These are phyloP conservation scores for Brassica balearica DNA, from an alignment of 441 rosid genomes.

Conservation along the genomic window DNA sequence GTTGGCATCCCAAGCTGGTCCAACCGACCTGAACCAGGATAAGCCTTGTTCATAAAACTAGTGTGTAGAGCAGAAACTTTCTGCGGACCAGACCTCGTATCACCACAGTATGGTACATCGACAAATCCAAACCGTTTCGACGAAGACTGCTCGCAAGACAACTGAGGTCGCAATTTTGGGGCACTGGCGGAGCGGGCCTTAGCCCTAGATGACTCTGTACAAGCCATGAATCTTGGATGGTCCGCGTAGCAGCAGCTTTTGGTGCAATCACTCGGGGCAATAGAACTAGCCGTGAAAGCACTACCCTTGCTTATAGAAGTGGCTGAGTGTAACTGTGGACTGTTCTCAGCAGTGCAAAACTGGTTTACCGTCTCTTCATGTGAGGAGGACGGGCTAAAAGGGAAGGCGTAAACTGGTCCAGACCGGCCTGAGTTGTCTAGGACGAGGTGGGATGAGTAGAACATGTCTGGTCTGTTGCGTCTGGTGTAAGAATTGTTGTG, in stretches of 20 bases:
- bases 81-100: conserved; percentile 57
- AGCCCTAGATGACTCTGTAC: conserved; percentile 84
- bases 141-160: conserved; percentile 56
- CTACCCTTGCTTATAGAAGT: conserved; percentile 68
- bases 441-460: conserved; percentile 53
- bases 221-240: conserved; percentile 90
- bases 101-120: conserved; percentile 39
- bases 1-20: conserved; percentile 84
- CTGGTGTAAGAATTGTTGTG: conserved; percentile 48
- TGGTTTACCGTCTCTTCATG: conserved; percentile 54
- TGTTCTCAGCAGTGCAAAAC: conserved; percentile 67
- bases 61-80: conserved; percentile 56
- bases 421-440: conserved; percentile 52
- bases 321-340: conserved; percentile 73
- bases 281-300: conserved; percentile 67
- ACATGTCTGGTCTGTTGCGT: conserved; percentile 48
- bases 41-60: conserved; percentile 69
- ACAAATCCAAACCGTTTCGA: conserved; percentile 66
- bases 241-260: conserved; percentile 71
- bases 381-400: conserved; percentile 59
- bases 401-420: conserved; percentile 47
- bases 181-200: conserved; percentile 79
- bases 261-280: conserved; percentile 40
- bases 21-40: conserved; percentile 90
- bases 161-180: conserved; percentile 76